Evolutionary conservation across 306 rosid genomes (phyloP), one percentile per base, ranked within the genome.

Genomic region (Sindora glabra): DNA sequence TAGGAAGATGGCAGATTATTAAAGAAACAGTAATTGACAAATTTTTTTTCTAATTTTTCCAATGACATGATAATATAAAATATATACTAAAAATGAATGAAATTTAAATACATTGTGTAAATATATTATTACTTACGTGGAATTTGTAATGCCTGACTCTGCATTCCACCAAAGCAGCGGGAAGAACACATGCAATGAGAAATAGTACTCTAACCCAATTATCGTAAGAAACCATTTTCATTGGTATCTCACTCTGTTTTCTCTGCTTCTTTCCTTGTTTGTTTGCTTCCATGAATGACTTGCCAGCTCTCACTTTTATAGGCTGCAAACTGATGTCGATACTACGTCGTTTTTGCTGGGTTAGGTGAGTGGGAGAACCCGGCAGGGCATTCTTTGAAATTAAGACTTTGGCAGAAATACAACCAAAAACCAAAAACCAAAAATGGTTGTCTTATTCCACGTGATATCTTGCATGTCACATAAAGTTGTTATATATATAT

Each of bases 61-160:
- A n/a, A n/a, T n/a, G n/a, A n/a, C n/a, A n/a, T n/a, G n/a, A n/a
- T n/a, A n/a, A n/a, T n/a, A n/a, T n/a, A n/a, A n/a, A n/a, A n/a
- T n/a, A n/a, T n/a, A n/a, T n/a, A n/a, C n/a, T n/a, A n/a, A n/a
- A n/a, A n/a, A n/a, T n/a, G n/a, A n/a, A n/a, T 4, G 4, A 61
- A 29, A 1, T 6, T 6, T 26, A n/a, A n/a, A n/a, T n/a, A n/a
- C n/a, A n/a, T n/a, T n/a, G n/a, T n/a, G n/a, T n/a, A n/a, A n/a
- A n/a, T n/a, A n/a, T n/a, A n/a, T n/a, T n/a, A n/a, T 13, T 27
- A 71, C 98, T 85, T 73, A 91, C 98, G 70, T 91, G 68, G 42
- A 91, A 88, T 67, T 72, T 85, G 86, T 77, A 91, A 41, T 81
- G 81, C 5, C 96, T 84, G 16, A 88, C 78, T 58, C 67, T 86